A percentile compares a stretch with the other conserved stretches of the same genome.
Evolutionary conservation across 306 rosid genomes (phyloP).

Genomic region (Vicia faba): DNA sequence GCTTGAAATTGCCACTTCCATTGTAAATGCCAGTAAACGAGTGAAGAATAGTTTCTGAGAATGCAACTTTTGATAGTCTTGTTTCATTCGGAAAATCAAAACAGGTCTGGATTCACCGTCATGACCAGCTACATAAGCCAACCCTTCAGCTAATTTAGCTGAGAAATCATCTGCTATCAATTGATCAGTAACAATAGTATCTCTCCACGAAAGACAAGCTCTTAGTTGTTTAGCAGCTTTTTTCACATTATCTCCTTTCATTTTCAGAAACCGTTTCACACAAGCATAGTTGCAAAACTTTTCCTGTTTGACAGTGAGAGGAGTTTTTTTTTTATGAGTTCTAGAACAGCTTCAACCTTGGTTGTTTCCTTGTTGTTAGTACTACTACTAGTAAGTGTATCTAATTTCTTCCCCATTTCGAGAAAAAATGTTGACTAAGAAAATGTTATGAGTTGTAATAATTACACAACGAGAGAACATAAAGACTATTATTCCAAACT

Average conservation of each 20-base stretch:
- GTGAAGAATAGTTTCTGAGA: conserved; percentile 87
- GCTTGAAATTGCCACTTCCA: conserved; percentile 86
- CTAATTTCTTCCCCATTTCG: conserved; percentile 84
- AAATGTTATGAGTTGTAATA: conserved; percentile 32
- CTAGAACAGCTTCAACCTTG: conserved; percentile 75
- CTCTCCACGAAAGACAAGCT: conserved; percentile 98
- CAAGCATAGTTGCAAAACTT: conserved; percentile 86
- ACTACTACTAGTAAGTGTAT: neutral
- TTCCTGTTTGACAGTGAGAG: conserved; percentile 88
- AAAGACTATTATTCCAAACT: conserved; percentile 64
- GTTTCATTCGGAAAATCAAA: conserved; percentile 86
- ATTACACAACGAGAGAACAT: conserved; percentile 46
- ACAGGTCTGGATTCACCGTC: conserved; percentile 93
- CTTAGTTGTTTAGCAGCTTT: conserved; percentile 85
- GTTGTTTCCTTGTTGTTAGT: conserved; percentile 38
- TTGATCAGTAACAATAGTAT: conserved; percentile 67
- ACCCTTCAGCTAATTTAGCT: conserved; percentile 88
- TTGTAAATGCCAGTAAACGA: conserved; percentile 84
- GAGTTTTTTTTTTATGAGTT: conserved; percentile 76
- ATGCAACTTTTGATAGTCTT: conserved; percentile 88
- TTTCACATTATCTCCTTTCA: conserved; percentile 86
- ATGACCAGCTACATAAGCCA: conserved; percentile 88
- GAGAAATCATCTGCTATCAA: conserved; percentile 98
- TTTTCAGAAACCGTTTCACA: conserved; percentile 77
- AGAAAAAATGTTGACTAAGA: conserved; percentile 33